phyloP scores from a whole-genome alignment of 176 grass and related monocot species.

The Oryza rufipogon region DNA sequence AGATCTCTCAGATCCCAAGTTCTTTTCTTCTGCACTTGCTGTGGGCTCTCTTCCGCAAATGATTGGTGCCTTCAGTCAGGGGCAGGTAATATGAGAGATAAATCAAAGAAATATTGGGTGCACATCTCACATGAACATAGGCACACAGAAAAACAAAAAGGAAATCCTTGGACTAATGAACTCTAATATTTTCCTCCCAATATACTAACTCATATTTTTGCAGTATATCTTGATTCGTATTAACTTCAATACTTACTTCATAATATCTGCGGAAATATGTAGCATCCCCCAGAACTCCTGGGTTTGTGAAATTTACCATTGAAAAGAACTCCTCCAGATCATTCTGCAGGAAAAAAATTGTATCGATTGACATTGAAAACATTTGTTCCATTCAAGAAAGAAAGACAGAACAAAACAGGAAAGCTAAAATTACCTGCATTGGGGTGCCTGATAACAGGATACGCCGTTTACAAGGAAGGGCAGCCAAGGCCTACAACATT shows the following conservation, averaged over 20 bases:
- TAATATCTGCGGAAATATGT: slow-evolving; percentile 92
- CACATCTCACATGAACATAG: slow-evolving; percentile 3
- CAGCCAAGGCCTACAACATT: slow-evolving; percentile 70
- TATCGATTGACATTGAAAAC: slow-evolving; percentile 26
- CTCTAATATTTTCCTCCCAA: neutral
- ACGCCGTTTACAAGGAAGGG: slow-evolving; percentile 86
- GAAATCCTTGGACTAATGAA: neutral
- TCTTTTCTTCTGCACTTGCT: slow-evolving; percentile 73
- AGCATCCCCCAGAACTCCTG: slow-evolving; percentile 81
- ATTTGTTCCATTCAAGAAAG: neutral
- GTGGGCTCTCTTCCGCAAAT: slow-evolving; percentile 89
- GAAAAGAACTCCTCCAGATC: slow-evolving; percentile 98
- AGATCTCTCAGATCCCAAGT: slow-evolving; percentile 93
- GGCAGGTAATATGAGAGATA: slow-evolving; percentile 15
- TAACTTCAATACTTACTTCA: slow-evolving; percentile 64
- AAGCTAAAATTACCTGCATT: slow-evolving; percentile 78
- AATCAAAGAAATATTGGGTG: slow-evolving; percentile 29
- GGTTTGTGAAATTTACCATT: slow-evolving; percentile 99
- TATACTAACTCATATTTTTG: slow-evolving; percentile 3
- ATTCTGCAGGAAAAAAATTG: slow-evolving; percentile 65
- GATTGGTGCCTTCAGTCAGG: slow-evolving; percentile 69
- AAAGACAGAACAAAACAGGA: slow-evolving; percentile 4
- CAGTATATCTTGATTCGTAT: slow-evolving; percentile 20
- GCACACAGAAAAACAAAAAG: neutral
- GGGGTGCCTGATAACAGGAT: slow-evolving; percentile 93